A percentile compares a stretch with the other conserved stretches of the same genome.
Conservation (phyloP, 805 yeast species). For the Candida maesae region DNA sequence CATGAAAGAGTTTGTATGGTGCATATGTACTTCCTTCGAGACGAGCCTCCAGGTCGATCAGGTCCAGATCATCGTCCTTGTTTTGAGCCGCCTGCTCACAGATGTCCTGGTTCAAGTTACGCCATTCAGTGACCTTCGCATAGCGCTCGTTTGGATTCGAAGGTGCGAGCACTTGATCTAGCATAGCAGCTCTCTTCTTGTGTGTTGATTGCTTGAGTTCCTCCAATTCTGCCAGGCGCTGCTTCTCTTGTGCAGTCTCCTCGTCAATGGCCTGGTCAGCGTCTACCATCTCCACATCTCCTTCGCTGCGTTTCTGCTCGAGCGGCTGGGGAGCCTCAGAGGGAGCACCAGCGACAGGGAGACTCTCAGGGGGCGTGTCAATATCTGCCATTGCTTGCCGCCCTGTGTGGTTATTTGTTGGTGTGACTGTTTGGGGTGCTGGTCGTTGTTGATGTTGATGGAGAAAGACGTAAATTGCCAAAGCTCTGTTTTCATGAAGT, state of each 20-base stretch:
- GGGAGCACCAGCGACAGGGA: background rate
- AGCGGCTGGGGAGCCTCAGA: background rate
- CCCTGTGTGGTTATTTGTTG: background rate
- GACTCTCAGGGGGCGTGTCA: background rate
- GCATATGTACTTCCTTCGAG: constrained; percentile 1
- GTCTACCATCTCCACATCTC: constrained; percentile 13
- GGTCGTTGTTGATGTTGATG: too few species aligned
- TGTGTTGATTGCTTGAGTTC: constrained; percentile 1
- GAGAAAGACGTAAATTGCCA: background rate
- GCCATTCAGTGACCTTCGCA: constrained; percentile 3
- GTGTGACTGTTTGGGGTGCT: too few species aligned
- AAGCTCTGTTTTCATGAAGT: background rate
- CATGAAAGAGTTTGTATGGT: constrained; percentile 20
- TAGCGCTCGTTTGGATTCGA: background rate
- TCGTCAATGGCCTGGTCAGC: background rate
- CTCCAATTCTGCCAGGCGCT: background rate
- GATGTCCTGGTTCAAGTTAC: background rate
- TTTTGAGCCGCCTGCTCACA: background rate
- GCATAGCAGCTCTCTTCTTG: constrained; percentile 2
- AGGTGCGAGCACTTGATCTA: background rate
- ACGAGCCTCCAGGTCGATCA: constrained; percentile 1
- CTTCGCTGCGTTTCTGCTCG: background rate
- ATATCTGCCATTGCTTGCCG: background rate
- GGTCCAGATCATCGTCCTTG: background rate
- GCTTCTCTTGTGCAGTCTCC: background rate